A percentile compares a stretch with the other conserved stretches of the same genome.
phyloP scores from a whole-genome alignment of 768 basidiomycete genomes.

The Tricholoma sp. region DNA sequence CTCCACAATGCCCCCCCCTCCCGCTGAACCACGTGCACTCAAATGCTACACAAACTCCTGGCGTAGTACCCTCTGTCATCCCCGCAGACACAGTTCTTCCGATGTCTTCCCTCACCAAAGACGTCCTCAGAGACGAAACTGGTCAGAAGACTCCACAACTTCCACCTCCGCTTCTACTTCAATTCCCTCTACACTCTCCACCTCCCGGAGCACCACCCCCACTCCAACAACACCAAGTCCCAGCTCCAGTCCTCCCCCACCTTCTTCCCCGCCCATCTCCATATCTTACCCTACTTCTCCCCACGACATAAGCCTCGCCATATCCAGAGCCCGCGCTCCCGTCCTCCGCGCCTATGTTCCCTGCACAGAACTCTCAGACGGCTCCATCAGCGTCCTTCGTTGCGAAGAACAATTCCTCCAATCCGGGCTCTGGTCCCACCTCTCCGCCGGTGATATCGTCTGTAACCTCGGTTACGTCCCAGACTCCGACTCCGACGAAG shows the following conservation, averaged over 20 bases:
- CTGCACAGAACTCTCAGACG: constrained; percentile 47
- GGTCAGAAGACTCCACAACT: not conserved
- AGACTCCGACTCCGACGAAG: constrained; percentile 24
- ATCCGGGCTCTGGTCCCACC: constrained; percentile 64
- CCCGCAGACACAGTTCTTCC: not conserved
- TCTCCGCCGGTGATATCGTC: constrained; percentile 74
- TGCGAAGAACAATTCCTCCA: constrained; percentile 70
- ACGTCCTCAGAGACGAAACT: not conserved
- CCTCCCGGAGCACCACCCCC: constrained; percentile 12
- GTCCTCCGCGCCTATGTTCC: constrained; percentile 73
- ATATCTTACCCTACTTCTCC: constrained; percentile 44
- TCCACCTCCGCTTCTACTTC: constrained; percentile 5
- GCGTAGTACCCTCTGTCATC: constrained; percentile 31
- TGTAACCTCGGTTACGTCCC: constrained; percentile 81
- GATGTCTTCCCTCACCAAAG: not conserved
- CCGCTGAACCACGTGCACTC: constrained; percentile 39
- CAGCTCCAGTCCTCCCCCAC: constrained; percentile 35
- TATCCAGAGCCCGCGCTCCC: constrained; percentile 61
- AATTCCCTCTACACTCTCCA: constrained; percentile 11
- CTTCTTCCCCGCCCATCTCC: constrained; percentile 62
- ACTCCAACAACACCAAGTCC: constrained; percentile 2
- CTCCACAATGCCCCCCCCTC: constrained; percentile 38
- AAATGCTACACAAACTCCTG: constrained; percentile 45
- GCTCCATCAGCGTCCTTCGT: constrained; percentile 36
- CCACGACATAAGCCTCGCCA: constrained; percentile 61